Base-by-base conservation (phyloP, 164 flowering plant genomes). In the Stephania japonica region DNA sequence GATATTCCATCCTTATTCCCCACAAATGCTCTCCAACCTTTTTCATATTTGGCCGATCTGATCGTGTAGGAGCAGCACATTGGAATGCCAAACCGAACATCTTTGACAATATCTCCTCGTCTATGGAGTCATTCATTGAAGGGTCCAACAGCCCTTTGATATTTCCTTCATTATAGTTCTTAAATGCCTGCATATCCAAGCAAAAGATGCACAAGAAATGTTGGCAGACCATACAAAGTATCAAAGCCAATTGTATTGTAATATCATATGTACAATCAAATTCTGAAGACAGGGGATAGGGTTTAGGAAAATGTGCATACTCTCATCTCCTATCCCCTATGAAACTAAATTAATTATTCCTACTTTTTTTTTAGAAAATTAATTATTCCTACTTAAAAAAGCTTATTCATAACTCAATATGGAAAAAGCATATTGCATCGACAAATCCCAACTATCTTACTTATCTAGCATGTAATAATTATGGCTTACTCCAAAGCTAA, bases 31-130 rank as follows among this genome's bases (percentile, higher is more conserved):
- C 91, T 70, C 87, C 92, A 27, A 87, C 99, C n/a, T 80, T 65
- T 76, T 90, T 90, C 97, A 95, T 95, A 76, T 86, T 88, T 1
- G 99, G 99, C 11, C 99, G 86, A 78, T 95, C 93, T 0, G 83
- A 68, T 72, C 98, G 83, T 27, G 83, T 80, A 41, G 98, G 94
- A 4, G 96, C 97, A 24, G 93, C 96, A 80, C 99, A 95, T 6
- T 87, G 85, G 75, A 95, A 81, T 32, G 97, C 97, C 82, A 95
- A 81, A 71, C 76, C 78, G 69, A 95, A 84, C 81, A 93, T 88
- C 69, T 87, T 91, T 21, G 24, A 23, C 7, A 90, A 75, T 32
- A 86, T 80, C 27, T 81, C 83, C 18, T 44, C 68, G 38, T 82
- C 83, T 18, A 91, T 85, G 1, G 24, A 78, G 77, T 91, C 98